Evolutionary conservation across 2,329 filamentous ascomycete genomes (phyloP), one percentile per base, ranked within the genome.

Genomic region (Botrytis deweyae): DNA sequence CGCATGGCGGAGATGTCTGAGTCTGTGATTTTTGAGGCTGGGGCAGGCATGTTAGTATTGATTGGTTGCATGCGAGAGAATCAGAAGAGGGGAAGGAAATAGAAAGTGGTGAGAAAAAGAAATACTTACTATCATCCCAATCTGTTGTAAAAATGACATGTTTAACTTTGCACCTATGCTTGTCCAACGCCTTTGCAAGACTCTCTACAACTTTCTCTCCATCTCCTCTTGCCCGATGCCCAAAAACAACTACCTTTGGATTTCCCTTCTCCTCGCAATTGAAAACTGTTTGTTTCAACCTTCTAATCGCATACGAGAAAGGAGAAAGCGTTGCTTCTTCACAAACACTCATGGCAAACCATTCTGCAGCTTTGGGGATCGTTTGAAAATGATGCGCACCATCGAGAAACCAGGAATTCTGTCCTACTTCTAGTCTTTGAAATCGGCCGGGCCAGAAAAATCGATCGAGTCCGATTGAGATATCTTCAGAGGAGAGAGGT

Each of bases 391-490:
- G 79, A 71, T 79, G 77, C 0, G 77, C 78, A 40, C 73, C 72
- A 75, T 80, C 78, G 33, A 79, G 63, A 68, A 74, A 78, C 77
- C 78, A 80, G 22, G 76, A 71, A n/a, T 75, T 76, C 22, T 77
- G 75, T 5, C 84, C 84, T 73, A 89, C 86, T 7, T 82, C 77
- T 77, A 87, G 87, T 69, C 87, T 82, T 76, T 91, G 88, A 80
- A 94, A 98, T 42, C 95, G 88, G 4, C 95, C 96, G 44, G 93
- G 89, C 84, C 94, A 92, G 4, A 89, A 88, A 9, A 93, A 92
- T 77, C 88, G 84, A 80, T 94, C 89, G 1, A 98, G 84, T 0
- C 94, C 95, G 9, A 63, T 58, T 18, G 36, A n/a, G 5, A 38
- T 87, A 85, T 66, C 89, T 84, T 80, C 97, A 92, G 77, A 90